Base-by-base conservation (phyloP, 1,139 yeast species). In the Yamadazyma oceani region DNA sequence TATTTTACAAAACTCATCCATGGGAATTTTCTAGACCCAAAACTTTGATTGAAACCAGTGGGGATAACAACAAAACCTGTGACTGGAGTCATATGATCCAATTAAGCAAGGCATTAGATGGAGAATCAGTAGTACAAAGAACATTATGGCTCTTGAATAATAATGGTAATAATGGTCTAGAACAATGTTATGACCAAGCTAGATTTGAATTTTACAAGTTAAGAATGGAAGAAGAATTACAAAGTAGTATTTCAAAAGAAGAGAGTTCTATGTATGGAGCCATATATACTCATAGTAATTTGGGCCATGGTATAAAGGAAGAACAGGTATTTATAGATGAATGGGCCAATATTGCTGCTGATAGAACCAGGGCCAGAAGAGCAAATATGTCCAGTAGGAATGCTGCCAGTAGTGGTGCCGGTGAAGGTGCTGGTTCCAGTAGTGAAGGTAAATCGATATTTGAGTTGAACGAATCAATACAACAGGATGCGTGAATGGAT, bases 1-100 rank as follows among this genome's bases (percentile, higher is more conserved):
- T 85, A 22, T 92, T 92, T 55, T 92, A 83, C 62, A 81, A 80
- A 43, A 96, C 90, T 58, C 99, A 92, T 61, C 98, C 99, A 10
- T 92, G 98, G 98, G 99, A 92, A 63, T 70, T 90, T 42, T 86
- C 98, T 2, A 78, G 96, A 49, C 97, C 98, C n/a, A 87, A 87
- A 57, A 73, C 80, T 23, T 65, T 92, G 49, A 75, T 89, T 34
- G 99, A 94, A 62, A 85, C 80, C 53, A 66, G 71, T 15, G 87
- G 86, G 5, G 80, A 81, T 37, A 72, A 69, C 24, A 58, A 62
- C 17, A 52, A 60, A 10, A 69, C 73, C 41, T 63, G 71, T 47
- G 87, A 92, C 59, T 92, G 98, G 97, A 73, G 82, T 38, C 73
- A 73, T 38, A 75, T 92, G 62, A 74, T 78, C 47, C 97, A 92